Conservation (phyloP, 768 basidiomycete genomes). For the Asterophora parasitica region DNA sequence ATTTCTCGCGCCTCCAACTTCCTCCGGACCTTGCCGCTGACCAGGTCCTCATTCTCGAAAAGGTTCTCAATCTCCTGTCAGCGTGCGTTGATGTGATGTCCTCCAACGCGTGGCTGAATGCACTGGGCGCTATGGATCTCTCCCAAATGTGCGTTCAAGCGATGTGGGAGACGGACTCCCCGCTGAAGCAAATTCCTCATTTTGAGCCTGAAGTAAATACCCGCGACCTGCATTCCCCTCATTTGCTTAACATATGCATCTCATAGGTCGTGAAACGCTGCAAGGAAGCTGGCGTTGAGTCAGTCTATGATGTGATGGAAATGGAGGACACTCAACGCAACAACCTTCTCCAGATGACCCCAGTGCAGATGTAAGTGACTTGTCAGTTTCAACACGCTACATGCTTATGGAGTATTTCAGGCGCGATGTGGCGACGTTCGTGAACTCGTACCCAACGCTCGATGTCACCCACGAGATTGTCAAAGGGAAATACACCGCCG, state of each 20-base stretch:
- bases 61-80: conserved; percentile 84
- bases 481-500: conserved; percentile 82
- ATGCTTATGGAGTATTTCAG: conserved; percentile 34
- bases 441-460: conserved; percentile 96
- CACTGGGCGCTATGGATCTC: conserved; percentile 94
- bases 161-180: conserved; percentile 96
- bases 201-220: conserved; percentile 79
- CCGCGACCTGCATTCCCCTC: not conserved
- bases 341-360: conserved; percentile 77
- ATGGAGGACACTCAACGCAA: conserved; percentile 91
- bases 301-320: conserved; percentile 98
- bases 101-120: conserved; percentile 92
- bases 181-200: conserved; percentile 93
- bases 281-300: conserved; percentile 74
- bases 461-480: conserved; percentile 87
- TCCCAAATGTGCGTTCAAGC: conserved; percentile 99
- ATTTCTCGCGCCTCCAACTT: conserved; percentile 89
- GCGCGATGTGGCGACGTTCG: conserved; percentile 92
- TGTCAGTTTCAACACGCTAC: not conserved
- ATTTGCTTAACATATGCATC: not conserved
- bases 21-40: conserved; percentile 94
- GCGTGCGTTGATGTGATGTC: conserved; percentile 99
- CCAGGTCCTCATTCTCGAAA: conserved; percentile 82
- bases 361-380: conserved; percentile 77
- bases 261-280: conserved; percentile 76